Conservation (phyloP, 495 filamentous ascomycete species). For the Glarea lozoyensis region DNA sequence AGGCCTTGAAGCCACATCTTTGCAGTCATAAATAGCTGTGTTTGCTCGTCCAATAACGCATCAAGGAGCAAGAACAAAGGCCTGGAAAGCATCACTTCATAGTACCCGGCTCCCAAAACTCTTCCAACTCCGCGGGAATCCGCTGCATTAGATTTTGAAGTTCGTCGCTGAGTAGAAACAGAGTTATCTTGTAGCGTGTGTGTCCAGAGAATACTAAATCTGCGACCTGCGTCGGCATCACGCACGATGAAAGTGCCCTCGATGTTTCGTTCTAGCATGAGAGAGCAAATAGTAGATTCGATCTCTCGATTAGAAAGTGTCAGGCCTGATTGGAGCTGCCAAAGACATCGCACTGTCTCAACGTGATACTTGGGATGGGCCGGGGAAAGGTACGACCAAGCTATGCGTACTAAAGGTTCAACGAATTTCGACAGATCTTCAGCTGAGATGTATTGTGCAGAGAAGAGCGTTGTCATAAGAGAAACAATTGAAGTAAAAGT, state of each 20-base stretch:
- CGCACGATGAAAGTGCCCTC: slow-evolving; percentile 42
- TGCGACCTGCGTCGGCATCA: slow-evolving; percentile 47
- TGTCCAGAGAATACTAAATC: slow-evolving; percentile 69
- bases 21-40: slow-evolving; percentile 65
- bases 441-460: slow-evolving; percentile 43
- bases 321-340: slow-evolving; percentile 65
- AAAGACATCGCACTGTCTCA: slow-evolving; percentile 77
- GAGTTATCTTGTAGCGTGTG: slow-evolving; percentile 61
- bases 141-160: slow-evolving; percentile 38
- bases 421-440: slow-evolving; percentile 57
- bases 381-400: slow-evolving; percentile 75
- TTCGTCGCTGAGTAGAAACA: slow-evolving; percentile 31
- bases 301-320: slow-evolving; percentile 45
- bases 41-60: slow-evolving; percentile 60
- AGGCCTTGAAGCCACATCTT: slow-evolving; percentile 77
- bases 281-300: slow-evolving; percentile 68
- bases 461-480: slow-evolving; percentile 54
- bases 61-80: slow-evolving; percentile 81
- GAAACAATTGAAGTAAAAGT: slow-evolving; percentile 53
- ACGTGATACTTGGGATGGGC: slow-evolving; percentile 85
- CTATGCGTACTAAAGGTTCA: slow-evolving; percentile 52
- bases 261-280: slow-evolving; percentile 53
- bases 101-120: slow-evolving; percentile 40
- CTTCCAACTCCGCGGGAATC: slow-evolving; percentile 37
- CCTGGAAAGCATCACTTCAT: slow-evolving; percentile 66